Evolutionary conservation across 768 basidiomycete genomes (phyloP).

Genomic region (Trametes cingulata): DNA sequence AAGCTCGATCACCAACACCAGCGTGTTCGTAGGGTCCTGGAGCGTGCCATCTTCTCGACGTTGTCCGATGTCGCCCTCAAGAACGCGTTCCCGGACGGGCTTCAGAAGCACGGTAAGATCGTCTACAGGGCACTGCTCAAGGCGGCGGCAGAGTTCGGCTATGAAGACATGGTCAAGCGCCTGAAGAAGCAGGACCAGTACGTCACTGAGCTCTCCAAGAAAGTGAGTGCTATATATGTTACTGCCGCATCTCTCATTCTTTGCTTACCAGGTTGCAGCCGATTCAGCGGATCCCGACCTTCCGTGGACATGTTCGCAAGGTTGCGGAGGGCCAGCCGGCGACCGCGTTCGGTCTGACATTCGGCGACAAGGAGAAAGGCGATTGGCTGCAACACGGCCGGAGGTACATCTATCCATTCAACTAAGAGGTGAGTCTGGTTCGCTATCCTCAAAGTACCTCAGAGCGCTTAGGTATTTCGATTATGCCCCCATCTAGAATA

Average conservation of each 20-base stretch:
- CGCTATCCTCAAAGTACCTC: too few species aligned
- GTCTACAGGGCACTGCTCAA: not conserved
- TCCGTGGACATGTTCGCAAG: not conserved
- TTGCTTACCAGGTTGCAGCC: not conserved
- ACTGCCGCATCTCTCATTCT: too few species aligned
- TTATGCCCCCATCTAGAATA: too few species aligned
- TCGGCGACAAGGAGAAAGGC: not conserved
- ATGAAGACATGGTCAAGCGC: not conserved
- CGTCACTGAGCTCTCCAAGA: not conserved
- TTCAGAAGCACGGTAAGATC: not conserved
- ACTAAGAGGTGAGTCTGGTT: conserved; percentile 2
- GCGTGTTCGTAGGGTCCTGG: not conserved
- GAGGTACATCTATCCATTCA: not conserved
- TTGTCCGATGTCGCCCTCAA: not conserved
- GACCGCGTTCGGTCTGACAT: not conserved
- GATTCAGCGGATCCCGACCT: not conserved
- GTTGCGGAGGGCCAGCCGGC: not conserved
- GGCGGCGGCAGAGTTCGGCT: not conserved
- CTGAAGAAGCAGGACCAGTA: not conserved
- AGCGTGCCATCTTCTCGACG: not conserved
- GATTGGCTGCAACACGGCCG: not conserved
- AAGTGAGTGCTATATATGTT: too few species aligned
- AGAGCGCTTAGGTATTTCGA: too few species aligned
- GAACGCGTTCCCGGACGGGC: not conserved
- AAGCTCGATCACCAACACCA: not conserved